Evolutionary conservation across 2,329 filamentous ascomycete species (phyloP), one percentile per base, ranked within the genome.

Genomic region (Alternaria sp.): DNA sequence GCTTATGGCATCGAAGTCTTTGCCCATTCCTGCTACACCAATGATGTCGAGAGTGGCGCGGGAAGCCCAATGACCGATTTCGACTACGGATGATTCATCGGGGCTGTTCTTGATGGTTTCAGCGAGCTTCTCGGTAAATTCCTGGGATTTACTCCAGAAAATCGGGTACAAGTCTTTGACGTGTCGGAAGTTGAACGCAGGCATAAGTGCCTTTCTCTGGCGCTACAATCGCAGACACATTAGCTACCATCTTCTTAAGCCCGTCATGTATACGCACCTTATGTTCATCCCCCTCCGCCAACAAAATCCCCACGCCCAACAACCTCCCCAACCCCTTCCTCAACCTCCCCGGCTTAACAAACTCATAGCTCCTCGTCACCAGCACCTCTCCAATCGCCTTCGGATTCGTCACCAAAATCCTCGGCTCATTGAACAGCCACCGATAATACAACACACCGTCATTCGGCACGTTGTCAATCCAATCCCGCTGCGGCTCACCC

Each of bases 261-360:
- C 32, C 32, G 21, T 25, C 30, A 55, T 4, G 15, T 30, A 44
- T 13, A 44, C 69, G 36, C 71, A 87, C 83, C 81, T 91, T 96
- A 79, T 97, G 95, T 73, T 94, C 92, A 12, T 96, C 92, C n/a
- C 94, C 94, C 79, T 97, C 94, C 2, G 93, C 91, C 11, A 97
- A 83, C 40, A 97, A 81, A 13, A 95, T 82, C 10, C 92, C 91
- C 12, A 90, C 81, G 10, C 93, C 91, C 12, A 95, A 83, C 25
- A 93, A 83, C 21, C 87, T 84, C 6, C 86, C 87, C 5, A 95
- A 81, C 2, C 85, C 84, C 46, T 80, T 80, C 32, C 87, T 74
- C n/a, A 85, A 64, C 5, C 81, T 77, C 10, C 57, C 58, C 0
- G 84, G 84, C 72, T 85, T 86, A 62, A 84, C 73, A 68, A 86